Conservation (phyloP, 257 asterid genomes). For the Scutellaria minor region DNA sequence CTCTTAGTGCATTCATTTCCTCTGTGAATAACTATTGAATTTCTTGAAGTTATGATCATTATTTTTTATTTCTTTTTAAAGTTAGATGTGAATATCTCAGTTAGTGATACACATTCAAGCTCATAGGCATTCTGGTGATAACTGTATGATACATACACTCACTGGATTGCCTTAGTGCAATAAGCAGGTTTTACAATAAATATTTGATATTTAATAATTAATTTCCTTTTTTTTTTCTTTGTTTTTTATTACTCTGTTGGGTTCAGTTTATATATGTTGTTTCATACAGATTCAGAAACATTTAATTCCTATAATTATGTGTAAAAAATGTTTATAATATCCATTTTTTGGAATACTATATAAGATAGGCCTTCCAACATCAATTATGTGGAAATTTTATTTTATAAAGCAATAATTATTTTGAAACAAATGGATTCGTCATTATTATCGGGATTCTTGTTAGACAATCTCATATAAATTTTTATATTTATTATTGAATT, state of each 20-base stretch:
- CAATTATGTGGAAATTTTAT: too few species aligned
- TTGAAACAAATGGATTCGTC: too few species aligned
- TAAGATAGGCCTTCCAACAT: too few species aligned
- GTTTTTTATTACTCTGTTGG: not conserved
- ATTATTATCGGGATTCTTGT: too few species aligned
- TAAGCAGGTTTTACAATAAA: conserved; percentile 20
- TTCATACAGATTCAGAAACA: not conserved
- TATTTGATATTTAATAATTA: not conserved
- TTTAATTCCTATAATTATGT: not conserved
- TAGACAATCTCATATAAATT: too few species aligned
- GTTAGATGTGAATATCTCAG: conserved; percentile 25
- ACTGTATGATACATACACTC: conserved; percentile 16
- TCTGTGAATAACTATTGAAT: conserved; percentile 18
- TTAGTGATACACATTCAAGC: conserved; percentile 1
- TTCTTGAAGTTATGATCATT: not conserved
- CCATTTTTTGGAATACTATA: too few species aligned
- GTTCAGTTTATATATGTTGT: not conserved
- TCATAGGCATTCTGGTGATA: conserved; percentile 31
- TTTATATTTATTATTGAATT: too few species aligned
- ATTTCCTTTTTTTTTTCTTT: not conserved
- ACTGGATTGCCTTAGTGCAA: conserved; percentile 34
- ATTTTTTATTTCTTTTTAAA: not conserved
- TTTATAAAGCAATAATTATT: too few species aligned
- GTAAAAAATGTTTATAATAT: too few species aligned
- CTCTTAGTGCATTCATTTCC: not conserved